Conservation (phyloP, 2,329 filamentous ascomycete species). For the Paracamarosporium sp. region DNA sequence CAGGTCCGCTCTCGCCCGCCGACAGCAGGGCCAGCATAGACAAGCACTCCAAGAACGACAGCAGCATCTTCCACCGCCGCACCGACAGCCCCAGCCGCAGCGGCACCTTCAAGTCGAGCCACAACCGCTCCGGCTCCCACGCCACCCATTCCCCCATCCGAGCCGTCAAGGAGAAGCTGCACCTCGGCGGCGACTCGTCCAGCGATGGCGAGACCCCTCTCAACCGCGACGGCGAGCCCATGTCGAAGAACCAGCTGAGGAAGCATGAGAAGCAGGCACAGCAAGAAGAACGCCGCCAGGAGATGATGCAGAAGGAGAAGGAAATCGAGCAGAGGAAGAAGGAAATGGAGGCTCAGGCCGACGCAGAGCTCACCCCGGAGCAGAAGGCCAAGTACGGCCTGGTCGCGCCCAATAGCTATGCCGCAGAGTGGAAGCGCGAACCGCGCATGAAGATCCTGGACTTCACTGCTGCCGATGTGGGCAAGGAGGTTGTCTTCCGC, state of each 20-base stretch:
- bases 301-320: conserved; percentile 51
- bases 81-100: conserved; percentile 44
- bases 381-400: conserved; percentile 66
- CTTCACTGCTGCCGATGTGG: conserved; percentile 60
- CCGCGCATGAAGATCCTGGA: conserved; percentile 58
- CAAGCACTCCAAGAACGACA: conserved; percentile 24
- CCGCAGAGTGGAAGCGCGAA: conserved; percentile 58
- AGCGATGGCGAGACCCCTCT: conserved; percentile 48
- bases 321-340: conserved; percentile 56
- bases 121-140: conserved; percentile 32
- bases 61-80: conserved; percentile 44
- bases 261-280: conserved; percentile 56
- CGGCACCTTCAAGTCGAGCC: conserved; percentile 23
- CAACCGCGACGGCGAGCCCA: conserved; percentile 57
- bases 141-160: conserved; percentile 47
- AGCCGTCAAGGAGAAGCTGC: conserved; percentile 49
- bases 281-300: conserved; percentile 53
- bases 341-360: conserved; percentile 56
- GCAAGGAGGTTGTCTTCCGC: conserved; percentile 69
- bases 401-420: conserved; percentile 64
- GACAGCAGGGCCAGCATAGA: conserved; percentile 43
- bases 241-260: conserved; percentile 57
- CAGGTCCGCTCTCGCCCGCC: conserved; percentile 27
- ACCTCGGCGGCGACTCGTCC: conserved; percentile 41
- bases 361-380: conserved; percentile 63